Base-by-base conservation (phyloP, 2,329 filamentous ascomycete genomes). In the Paracorniculantispora psalliotae region DNA sequence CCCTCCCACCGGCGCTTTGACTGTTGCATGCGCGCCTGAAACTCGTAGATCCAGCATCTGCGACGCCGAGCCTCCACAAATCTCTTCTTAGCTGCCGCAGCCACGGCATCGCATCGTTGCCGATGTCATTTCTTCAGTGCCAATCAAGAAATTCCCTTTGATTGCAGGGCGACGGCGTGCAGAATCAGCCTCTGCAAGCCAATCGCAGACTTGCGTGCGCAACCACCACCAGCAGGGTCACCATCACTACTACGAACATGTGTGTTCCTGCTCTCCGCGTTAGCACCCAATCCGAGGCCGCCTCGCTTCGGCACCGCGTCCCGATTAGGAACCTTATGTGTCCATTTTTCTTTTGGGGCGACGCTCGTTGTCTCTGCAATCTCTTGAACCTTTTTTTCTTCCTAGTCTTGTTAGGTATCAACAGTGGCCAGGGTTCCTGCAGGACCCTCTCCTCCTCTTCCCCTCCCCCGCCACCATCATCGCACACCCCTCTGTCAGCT, bases 11-110 rank as follows among this genome's bases (percentile, higher is more conserved):
- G 12, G 21, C 51, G 39, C n/a, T 43, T 39, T 54, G 51, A 54
- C 51, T 43, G 26, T 54, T 30, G 51, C 39, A 19, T 30, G 51
- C n/a, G 51, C 33, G 30, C 19, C 39, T 54, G 51, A 54, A 54
- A 54, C 51, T 13, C 26, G 26, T 44, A 21, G 51, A 54, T 54
- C 21, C 25, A 53, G 51, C 25, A 17, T 54, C 51, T 54, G 57
- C 57, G 57, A 59, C 57, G 43, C 33, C 25, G 3, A 43, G 54
- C 48, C 33, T 49, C 54, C 33, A 57, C 54, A 55, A n/a, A 25
- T 25, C 37, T 23, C 15, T 4, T n/a, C 19, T 53, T 46, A 47
- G 41, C 43, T 48, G 53, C 21, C 53, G 43, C 43, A 48, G 30
- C 43, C 41, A 41, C 26, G 33, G 35, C 4, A 21, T 23, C n/a